Evolutionary conservation across 192 early-diverging fungal species (phyloP).

Genomic region (Entomortierella beljakovae): DNA sequence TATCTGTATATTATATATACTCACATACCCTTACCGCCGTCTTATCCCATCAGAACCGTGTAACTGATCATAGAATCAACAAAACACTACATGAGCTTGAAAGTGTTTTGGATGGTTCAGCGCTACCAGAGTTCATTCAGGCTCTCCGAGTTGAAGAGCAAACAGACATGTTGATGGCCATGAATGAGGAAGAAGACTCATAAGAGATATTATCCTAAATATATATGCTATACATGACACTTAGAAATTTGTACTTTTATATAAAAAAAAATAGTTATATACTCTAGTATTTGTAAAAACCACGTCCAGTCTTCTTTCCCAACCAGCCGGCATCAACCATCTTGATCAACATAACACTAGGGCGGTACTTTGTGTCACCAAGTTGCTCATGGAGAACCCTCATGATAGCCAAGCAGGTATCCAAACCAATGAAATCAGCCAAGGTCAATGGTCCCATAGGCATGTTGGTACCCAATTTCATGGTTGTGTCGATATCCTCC

Average conservation of each 20-base stretch:
- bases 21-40: not conserved
- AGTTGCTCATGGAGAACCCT: conserved; percentile 89
- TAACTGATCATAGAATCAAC: conserved; percentile 87
- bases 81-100: conserved; percentile 77
- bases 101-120: conserved; percentile 69
- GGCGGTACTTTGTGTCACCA: conserved; percentile 96
- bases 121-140: conserved; percentile 54
- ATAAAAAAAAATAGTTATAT: not conserved
- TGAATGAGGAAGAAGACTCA: conserved; percentile 36
- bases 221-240: not conserved
- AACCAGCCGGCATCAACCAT: conserved; percentile 98
- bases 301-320: conserved; percentile 90
- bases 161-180: conserved; percentile 47
- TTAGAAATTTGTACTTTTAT: not conserved
- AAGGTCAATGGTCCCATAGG: conserved; percentile 98
- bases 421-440: conserved; percentile 98
- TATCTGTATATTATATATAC: not conserved
- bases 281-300: conserved; percentile 86
- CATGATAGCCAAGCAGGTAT: conserved; percentile 99
- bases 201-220: not conserved
- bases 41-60: conserved; percentile 63
- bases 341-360: conserved; percentile 89
- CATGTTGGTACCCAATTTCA: conserved; percentile 97
- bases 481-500: conserved; percentile 98
- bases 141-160: conserved; percentile 44